Conservation (phyloP, 208 protist genomes). For the Angomonas ambiguus region DNA sequence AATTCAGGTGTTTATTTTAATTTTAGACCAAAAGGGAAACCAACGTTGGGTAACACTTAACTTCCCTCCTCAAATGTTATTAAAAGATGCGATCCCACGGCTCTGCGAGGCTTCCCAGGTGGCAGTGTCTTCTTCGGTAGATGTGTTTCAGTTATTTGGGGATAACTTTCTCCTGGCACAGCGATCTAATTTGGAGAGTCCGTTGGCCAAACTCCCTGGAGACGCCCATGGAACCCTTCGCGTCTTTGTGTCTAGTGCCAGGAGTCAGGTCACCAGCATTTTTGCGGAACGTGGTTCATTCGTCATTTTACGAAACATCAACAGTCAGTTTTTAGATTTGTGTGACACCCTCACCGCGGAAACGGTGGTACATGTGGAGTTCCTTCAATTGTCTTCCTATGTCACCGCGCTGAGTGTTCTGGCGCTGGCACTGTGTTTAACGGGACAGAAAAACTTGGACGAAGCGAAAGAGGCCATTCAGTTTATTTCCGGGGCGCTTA, state of each 20-base stretch:
- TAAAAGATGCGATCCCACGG: slow-evolving; percentile 37
- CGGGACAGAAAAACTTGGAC: slow-evolving; percentile 25
- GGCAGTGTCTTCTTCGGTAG: slow-evolving; percentile 33
- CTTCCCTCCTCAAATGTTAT: slow-evolving; percentile 16
- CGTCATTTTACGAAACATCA: slow-evolving; percentile 64
- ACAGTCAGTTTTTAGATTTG: slow-evolving; percentile 58
- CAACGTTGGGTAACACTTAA: slow-evolving; percentile 31
- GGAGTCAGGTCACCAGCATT: slow-evolving; percentile 45
- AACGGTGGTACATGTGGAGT: slow-evolving; percentile 73
- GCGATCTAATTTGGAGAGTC: slow-evolving; percentile 25
- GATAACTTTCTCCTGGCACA: slow-evolving; percentile 47
- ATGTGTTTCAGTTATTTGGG: slow-evolving; percentile 74
- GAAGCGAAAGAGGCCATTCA: slow-evolving; percentile 38
- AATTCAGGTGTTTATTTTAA: slow-evolving; percentile 35
- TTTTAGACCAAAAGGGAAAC: slow-evolving; percentile 25
- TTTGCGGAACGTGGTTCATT: slow-evolving; percentile 62
- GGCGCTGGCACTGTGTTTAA: slow-evolving; percentile 57
- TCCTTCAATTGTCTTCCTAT: slow-evolving; percentile 61
- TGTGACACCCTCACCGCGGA: slow-evolving; percentile 72
- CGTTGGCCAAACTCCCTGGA: slow-evolving; percentile 30
- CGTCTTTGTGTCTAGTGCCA: slow-evolving; percentile 53
- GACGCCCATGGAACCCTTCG: slow-evolving; percentile 38
- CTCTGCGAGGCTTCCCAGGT: slow-evolving; percentile 46
- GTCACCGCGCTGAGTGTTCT: slow-evolving; percentile 61
- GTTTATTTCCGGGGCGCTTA: slow-evolving; percentile 57